Percentiles rank a stretch among this genome's conserved stretches.
These are phyloP conservation scores for Mallotus nudiflorus DNA, from an alignment of 345 rosid species.

Conservation along the genomic window DNA sequence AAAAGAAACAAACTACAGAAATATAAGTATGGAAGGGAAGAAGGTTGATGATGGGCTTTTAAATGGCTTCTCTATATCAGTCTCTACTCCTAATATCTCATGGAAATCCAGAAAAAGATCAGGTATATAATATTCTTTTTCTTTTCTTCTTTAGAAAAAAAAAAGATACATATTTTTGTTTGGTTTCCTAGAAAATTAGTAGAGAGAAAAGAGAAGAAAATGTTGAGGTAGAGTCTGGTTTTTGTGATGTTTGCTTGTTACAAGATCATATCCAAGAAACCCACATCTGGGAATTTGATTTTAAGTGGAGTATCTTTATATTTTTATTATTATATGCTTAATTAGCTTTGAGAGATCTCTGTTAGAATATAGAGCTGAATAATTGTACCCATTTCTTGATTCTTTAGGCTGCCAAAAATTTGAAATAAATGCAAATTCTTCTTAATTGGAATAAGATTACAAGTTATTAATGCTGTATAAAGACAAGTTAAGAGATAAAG, in stretches of 20 bases:
- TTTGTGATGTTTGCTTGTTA: background rate
- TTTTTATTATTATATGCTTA: too few relatives aligned
- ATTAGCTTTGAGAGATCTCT: too few relatives aligned
- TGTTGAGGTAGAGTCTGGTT: background rate
- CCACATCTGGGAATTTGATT: background rate
- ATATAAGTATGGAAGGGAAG: constrained; percentile 8
- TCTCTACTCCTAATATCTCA: constrained; percentile 57
- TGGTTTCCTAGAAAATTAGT: background rate
- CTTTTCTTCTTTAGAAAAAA: background rate
- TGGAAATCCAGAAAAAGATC: constrained; percentile 86
- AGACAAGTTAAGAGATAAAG: background rate
- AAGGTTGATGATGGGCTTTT: constrained; percentile 41
- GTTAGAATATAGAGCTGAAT: too few relatives aligned
- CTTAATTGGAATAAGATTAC: background rate
- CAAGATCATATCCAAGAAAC: background rate
- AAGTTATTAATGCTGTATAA: too few relatives aligned
- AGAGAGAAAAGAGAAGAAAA: background rate
- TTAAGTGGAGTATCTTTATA: too few relatives aligned
- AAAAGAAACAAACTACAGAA: constrained; percentile 23
- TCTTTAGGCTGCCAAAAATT: too few relatives aligned
- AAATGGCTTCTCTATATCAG: constrained; percentile 68
- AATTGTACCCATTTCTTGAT: too few relatives aligned
- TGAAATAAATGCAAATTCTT: too few relatives aligned
- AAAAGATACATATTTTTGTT: background rate
- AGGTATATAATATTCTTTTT: constrained; percentile 32